Evolutionary conservation across 306 rosid genomes (phyloP).

Genomic region (Acmispon strigosus): DNA sequence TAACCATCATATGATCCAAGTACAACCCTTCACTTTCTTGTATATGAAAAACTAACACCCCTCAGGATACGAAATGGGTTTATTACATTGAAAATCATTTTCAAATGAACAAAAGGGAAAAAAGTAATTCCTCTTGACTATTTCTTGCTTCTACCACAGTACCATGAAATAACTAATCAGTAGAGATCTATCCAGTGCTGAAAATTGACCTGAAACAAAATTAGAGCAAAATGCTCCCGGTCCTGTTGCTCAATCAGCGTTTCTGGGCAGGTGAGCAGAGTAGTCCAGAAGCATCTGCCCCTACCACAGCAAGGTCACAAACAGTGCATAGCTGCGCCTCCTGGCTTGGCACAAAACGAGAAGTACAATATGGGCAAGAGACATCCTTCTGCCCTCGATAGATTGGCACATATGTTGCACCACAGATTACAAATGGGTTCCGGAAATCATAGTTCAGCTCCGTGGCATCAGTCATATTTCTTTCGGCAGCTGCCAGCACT

Average conservation of each 20-base stretch:
- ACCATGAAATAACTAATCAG: slow-evolving; percentile 11
- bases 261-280: slow-evolving; percentile 78
- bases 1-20: slow-evolving; percentile 18
- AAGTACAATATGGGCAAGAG: slow-evolving; percentile 76
- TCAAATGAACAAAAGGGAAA: slow-evolving; percentile 9
- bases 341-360: slow-evolving; percentile 80
- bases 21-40: slow-evolving; percentile 26
- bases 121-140: slow-evolving; percentile 24
- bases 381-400: slow-evolving; percentile 89
- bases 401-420: slow-evolving; percentile 88
- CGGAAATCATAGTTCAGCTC: slow-evolving; percentile 85
- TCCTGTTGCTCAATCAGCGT: slow-evolving; percentile 46
- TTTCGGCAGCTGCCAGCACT: slow-evolving; percentile 87
- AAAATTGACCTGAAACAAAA: slow-evolving; percentile 31
- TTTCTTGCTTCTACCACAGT: slow-evolving; percentile 21
- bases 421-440: slow-evolving; percentile 89
- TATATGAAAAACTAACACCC: slow-evolving; percentile 28
- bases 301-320: slow-evolving; percentile 82
- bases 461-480: slow-evolving; percentile 69
- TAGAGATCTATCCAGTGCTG: slow-evolving; percentile 24
- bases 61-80: slow-evolving; percentile 17
- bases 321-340: slow-evolving; percentile 77
- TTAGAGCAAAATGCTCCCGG: slow-evolving; percentile 25
- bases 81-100: slow-evolving; percentile 27
- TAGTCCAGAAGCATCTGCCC: slow-evolving; percentile 93